Evolutionary conservation across 352 stramenopile genomes (phyloP).

Genomic region (Phytophthora constricta): DNA sequence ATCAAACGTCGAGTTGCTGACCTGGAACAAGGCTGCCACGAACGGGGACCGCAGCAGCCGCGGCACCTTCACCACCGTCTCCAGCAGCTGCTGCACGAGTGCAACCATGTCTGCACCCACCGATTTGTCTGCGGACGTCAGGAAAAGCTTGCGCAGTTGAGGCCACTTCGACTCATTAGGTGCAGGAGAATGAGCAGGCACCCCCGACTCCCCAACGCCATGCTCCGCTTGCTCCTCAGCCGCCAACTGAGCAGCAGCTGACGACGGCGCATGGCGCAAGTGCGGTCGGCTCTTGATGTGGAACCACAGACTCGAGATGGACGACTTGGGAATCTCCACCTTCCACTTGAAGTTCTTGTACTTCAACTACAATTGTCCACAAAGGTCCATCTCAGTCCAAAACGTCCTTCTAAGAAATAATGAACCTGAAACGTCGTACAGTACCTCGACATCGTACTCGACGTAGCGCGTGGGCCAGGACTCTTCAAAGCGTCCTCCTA

Average conservation of each 20-base stretch:
- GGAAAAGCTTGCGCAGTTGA: conserved; percentile 82
- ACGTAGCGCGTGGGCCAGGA: conserved; percentile 84
- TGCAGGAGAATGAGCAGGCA: conserved; percentile 25
- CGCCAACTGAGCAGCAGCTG: conserved; percentile 18
- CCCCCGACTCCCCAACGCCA: conserved; percentile 26
- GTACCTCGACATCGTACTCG: conserved; percentile 87
- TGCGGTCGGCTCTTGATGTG: conserved; percentile 86
- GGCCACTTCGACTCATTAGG: conserved; percentile 47
- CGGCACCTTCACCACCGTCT: conserved; percentile 69
- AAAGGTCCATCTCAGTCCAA: not conserved
- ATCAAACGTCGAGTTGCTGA: conserved; percentile 87
- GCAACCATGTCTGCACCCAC: conserved; percentile 77
- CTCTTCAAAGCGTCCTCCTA: conserved; percentile 73
- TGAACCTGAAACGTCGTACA: conserved; percentile 54
- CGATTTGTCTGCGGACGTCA: conserved; percentile 79
- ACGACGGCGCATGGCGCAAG: conserved; percentile 46
- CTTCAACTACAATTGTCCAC: conserved; percentile 35
- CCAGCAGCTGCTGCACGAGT: conserved; percentile 79
- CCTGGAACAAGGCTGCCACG: conserved; percentile 82
- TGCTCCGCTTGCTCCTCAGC: conserved; percentile 31
- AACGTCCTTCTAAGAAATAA: not conserved
- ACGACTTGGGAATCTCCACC: conserved; percentile 86
- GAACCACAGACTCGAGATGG: conserved; percentile 85
- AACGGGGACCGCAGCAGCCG: conserved; percentile 69
- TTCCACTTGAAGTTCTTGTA: conserved; percentile 87